Base-by-base conservation (phyloP, 192 early-diverging fungal species). In the Umbelopsis sp. region DNA sequence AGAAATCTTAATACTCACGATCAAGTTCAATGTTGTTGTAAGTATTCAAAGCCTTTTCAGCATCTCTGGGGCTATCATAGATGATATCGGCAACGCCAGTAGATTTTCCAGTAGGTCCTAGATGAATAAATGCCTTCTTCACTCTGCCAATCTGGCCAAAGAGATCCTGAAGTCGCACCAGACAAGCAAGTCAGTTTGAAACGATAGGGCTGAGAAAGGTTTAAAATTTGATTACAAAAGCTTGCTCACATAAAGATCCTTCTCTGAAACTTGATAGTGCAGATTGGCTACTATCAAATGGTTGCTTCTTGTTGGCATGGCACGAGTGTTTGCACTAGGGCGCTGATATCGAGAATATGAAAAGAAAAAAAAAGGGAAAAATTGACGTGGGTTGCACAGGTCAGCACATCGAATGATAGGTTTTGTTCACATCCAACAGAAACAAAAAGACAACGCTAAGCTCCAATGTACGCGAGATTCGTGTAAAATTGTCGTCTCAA, bases 261-360 rank as follows among this genome's bases (percentile, higher is more conserved):
- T 80, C 72, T 84, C 73, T 33, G 80, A 82, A n/a, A 86, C 85
- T 74, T 80, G 78, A 69, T 84, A 82, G 50, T 82, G 80, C 53
- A 86, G 35, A 65, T 86, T 86, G 22, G 65, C n/a, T 6, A 73
- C 71, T 5, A 73, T 20, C 20, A 73, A 47, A 35, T 61, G 55
- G 13, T 61, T 61, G 55, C 30, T 61, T 61, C 55, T 61, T 61
- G 55, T 3, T 33, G 55, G 55, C 25, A 27, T 25, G 27, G 55
- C 25, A 18, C 55, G 55, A n/a, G 55, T 33, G 30, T 61, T 61
- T 61, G 27, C 55, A 35, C 12, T 30, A 35, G 55, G 55, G 27
- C 55, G 55, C 55, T 61, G 55, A 61, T 35, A 61, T 61, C 33
- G 27, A 30, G 13, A 12, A 61, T 30, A 61, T 61, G 55, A 61